Evolutionary conservation across 2,329 filamentous ascomycete species (phyloP), one percentile per base, ranked within the genome.

Genomic region (Fusarium sp.): DNA sequence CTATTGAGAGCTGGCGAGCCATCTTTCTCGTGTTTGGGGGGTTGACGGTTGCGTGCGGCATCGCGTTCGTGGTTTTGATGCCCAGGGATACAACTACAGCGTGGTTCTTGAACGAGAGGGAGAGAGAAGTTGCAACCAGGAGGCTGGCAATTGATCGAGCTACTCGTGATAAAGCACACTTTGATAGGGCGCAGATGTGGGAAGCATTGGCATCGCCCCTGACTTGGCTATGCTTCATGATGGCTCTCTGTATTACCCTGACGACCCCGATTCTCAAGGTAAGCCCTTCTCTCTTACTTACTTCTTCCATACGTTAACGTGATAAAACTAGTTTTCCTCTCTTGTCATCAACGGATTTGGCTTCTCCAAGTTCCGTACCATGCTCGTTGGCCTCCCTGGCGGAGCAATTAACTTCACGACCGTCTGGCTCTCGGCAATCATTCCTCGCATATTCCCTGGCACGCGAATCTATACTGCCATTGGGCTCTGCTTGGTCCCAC

Each of bases 211-310:
- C 4, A 6, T 58, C 54, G 4, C 73, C 60, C 4, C 44, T 62
- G 47, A 59, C 66, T 16, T 76, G 61, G 67, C 48, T 65, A 11
- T 63, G 28, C 30, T 65, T 66, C 10, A 60, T 60, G 50, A 73
- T 75, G 65, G 74, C 69, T 5, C 50, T 75, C 8, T 71, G 61
- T 36, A 63, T 75, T 15, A 63, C 70, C 2, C 30, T 75, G 16
- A 60, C 67, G 12, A 73, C 64, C 7, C 73, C 70, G 8, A 68
- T 75, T n/a, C 36, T 75, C 6, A 73, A 73, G 53, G 70, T 70
- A 44, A 15, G n/a, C 23, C n/a, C 16, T 1, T 4, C n/a, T 5
- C 2, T 9, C 15, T 4, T 28, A 3, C 7, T 16, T 31, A 9
- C 10, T 6, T 8, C 15, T 11, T 12, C 13, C 0, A 23, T 13